Percentiles rank a stretch among this genome's conserved stretches.
phyloP scores from a whole-genome alignment of 2,329 filamentous ascomycete genomes.

The Onygena corvina region DNA sequence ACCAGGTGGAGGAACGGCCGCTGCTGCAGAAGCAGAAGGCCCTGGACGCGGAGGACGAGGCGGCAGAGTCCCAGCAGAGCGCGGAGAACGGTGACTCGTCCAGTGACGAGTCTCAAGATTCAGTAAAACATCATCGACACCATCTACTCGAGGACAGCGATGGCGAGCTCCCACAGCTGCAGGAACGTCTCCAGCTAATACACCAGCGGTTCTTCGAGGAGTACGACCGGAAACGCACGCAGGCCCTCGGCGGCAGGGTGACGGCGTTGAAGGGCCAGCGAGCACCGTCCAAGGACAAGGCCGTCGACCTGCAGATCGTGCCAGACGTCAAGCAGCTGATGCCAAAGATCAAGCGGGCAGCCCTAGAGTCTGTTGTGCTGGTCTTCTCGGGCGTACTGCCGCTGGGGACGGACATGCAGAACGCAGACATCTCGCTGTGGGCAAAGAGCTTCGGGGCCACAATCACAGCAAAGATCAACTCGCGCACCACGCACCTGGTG shows the following conservation, averaged over 20 bases:
- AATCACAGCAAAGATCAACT: conserved; percentile 36
- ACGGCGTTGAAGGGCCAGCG: conserved; percentile 41
- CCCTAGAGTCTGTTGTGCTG: conserved; percentile 63
- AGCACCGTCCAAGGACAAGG: conserved; percentile 30
- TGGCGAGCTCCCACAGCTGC: conserved; percentile 63
- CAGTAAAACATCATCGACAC: conserved; percentile 43
- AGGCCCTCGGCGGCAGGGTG: conserved; percentile 36
- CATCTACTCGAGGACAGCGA: conserved; percentile 82
- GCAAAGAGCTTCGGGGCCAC: conserved; percentile 71
- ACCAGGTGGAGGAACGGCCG: conserved; percentile 79
- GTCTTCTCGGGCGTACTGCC: conserved; percentile 88
- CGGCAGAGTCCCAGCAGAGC: conserved; percentile 37
- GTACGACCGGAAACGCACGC: conserved; percentile 50
- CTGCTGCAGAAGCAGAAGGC: conserved; percentile 85
- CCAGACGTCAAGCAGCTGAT: conserved; percentile 83
- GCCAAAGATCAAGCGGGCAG: conserved; percentile 62
- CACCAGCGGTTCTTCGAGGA: conserved; percentile 72
- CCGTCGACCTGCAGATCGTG: conserved; percentile 48
- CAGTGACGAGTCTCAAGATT: conserved; percentile 31
- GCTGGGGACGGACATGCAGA: conserved; percentile 62
- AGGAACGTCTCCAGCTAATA: conserved; percentile 61
- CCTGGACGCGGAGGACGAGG: conserved; percentile 72
- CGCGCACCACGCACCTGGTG: conserved; percentile 40
- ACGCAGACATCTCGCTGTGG: conserved; percentile 78
- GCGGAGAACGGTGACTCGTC: conserved; percentile 36